These are phyloP conservation scores for Phytophthora foliorum DNA, from an alignment of 352 stramenopile genomes.

Conservation along the genomic window DNA sequence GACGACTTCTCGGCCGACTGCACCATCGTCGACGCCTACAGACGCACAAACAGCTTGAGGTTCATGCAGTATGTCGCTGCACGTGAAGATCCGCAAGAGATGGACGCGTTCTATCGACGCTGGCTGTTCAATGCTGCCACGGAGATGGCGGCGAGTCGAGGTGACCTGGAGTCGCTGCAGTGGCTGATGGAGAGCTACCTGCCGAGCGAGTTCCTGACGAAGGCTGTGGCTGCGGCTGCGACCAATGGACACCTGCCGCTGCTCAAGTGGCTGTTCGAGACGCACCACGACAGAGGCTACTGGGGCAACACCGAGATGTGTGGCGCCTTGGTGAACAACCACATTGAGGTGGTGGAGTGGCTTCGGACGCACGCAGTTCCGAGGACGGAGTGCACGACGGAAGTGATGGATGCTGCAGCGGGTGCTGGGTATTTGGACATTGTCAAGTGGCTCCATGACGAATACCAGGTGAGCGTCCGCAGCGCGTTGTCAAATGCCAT, in stretches of 20 bases:
- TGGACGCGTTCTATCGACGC: constrained; percentile 27
- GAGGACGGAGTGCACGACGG: constrained; percentile 17
- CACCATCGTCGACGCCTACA: constrained; percentile 27
- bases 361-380: constrained; percentile 18
- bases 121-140: constrained; percentile 33
- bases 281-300: constrained; percentile 27
- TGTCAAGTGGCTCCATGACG: constrained; percentile 30
- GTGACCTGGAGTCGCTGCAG: neutral
- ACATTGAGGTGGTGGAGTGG: constrained; percentile 25
- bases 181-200: constrained; percentile 26
- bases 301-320: constrained; percentile 36
- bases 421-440: constrained; percentile 17
- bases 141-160: constrained; percentile 18
- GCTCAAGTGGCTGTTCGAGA: constrained; percentile 31
- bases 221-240: constrained; percentile 27
- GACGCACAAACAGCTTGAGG: constrained; percentile 1
- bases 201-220: constrained; percentile 27
- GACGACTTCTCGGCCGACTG: constrained; percentile 28
- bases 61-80: constrained; percentile 30
- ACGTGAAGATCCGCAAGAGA: constrained; percentile 19
- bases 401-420: constrained; percentile 34
- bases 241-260: constrained; percentile 27
- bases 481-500: constrained; percentile 25
- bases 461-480: constrained; percentile 16
- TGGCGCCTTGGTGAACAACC: constrained; percentile 22